These are phyloP conservation scores for Rugonectria rugulosa DNA, from an alignment of 2,329 filamentous ascomycete species.

Conservation along the genomic window DNA sequence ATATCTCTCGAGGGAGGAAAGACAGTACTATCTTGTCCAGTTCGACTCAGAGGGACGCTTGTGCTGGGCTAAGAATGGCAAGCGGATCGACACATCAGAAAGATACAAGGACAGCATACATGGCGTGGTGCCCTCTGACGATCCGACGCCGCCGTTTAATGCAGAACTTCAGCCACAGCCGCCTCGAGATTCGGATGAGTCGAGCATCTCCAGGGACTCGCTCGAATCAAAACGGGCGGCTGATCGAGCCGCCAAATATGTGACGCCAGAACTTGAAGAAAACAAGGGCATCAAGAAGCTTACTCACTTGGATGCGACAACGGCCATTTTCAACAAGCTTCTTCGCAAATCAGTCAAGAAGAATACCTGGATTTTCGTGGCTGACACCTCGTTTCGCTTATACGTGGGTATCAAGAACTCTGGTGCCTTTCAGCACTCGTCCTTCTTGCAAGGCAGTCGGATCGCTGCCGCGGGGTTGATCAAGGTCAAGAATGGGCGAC, in stretches of 20 bases:
- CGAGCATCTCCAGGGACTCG: constrained; percentile 47
- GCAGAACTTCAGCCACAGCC: constrained; percentile 27
- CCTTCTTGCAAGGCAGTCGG: constrained; percentile 83
- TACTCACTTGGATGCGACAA: constrained; percentile 73
- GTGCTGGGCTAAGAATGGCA: constrained; percentile 87
- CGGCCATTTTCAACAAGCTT: constrained; percentile 76
- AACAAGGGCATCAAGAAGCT: constrained; percentile 62
- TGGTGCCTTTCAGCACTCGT: constrained; percentile 90
- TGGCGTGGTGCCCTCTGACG: constrained; percentile 71
- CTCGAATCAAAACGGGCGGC: constrained; percentile 60
- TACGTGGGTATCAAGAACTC: constrained; percentile 92
- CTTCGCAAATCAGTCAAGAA: constrained; percentile 81
- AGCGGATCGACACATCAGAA: constrained; percentile 77
- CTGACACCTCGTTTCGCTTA: constrained; percentile 82
- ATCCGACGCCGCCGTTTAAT: constrained; percentile 64
- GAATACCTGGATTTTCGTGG: constrained; percentile 94
- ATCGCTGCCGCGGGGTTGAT: constrained; percentile 86
- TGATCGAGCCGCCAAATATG: constrained; percentile 69
- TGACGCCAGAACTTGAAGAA: constrained; percentile 67
- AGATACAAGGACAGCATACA: constrained; percentile 81
- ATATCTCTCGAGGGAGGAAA: constrained; percentile 84
- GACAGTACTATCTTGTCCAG: constrained; percentile 79
- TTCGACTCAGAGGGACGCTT: constrained; percentile 78
- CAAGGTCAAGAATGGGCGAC: constrained; percentile 80
- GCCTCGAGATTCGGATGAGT: constrained; percentile 30